phyloP scores from a whole-genome alignment of 345 rosid species.

The Tarenaya hassleriana region DNA sequence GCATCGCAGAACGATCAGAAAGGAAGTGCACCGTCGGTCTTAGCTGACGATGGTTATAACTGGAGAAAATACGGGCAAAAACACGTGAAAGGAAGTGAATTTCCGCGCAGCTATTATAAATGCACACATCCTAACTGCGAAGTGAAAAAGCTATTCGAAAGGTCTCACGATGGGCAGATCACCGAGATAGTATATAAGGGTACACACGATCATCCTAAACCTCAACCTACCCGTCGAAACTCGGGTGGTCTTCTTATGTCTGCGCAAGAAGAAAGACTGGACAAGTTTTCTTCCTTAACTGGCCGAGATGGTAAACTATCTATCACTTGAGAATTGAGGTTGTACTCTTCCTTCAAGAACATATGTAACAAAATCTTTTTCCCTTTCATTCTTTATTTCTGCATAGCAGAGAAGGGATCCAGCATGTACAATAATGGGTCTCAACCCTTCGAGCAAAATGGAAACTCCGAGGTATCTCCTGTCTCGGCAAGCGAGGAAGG shows the following conservation, averaged over 20 bases:
- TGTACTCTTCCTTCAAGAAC: constrained; percentile 4
- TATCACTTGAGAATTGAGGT: constrained; percentile 6
- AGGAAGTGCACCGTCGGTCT: constrained; percentile 40
- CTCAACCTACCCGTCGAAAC: constrained; percentile 76
- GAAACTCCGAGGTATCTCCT: constrained; percentile 49
- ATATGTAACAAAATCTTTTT: constrained; percentile 12
- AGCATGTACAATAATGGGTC: constrained; percentile 40
- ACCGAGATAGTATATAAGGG: constrained; percentile 94
- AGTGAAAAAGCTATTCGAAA: constrained; percentile 94
- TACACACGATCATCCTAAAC: constrained; percentile 94
- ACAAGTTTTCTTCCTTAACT: constrained; percentile 38
- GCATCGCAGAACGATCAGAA: constrained; percentile 52
- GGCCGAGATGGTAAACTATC: constrained; percentile 56
- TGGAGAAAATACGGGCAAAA: constrained; percentile 99
- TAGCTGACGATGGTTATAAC: constrained; percentile 92
- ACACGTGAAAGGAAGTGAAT: constrained; percentile 96
- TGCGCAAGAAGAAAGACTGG: constrained; percentile 68
- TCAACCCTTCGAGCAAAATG: constrained; percentile 40
- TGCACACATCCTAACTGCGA: constrained; percentile 98
- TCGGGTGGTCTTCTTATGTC: constrained; percentile 52
- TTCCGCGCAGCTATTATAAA: constrained; percentile 95
- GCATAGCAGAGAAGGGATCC: constrained; percentile 52
- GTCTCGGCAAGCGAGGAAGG: constrained; percentile 47
- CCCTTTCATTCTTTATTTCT: constrained; percentile 14
- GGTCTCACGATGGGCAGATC: constrained; percentile 84